Conservation (phyloP, 306 rosid species). For the Prunus campanulata region DNA sequence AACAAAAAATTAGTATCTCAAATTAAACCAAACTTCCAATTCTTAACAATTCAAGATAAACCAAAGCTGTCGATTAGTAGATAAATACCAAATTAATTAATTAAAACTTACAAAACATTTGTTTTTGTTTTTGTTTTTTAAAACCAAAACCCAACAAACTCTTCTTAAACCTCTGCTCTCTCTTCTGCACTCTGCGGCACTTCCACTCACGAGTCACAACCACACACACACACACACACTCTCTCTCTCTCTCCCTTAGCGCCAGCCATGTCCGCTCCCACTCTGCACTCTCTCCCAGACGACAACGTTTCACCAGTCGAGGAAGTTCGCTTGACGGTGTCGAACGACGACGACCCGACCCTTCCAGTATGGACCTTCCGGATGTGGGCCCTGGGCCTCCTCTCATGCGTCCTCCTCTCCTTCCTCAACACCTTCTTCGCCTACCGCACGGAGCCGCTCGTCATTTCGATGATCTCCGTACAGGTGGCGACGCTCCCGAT, state of each 20-base stretch:
- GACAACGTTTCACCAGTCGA: conserved; percentile 66
- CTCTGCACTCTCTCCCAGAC: background rate
- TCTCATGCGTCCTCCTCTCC: conserved; percentile 58
- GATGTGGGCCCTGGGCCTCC: conserved; percentile 71
- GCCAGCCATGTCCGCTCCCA: background rate
- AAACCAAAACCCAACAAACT: background rate
- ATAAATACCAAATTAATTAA: too few relatives aligned
- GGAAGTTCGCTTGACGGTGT: conserved; percentile 63
- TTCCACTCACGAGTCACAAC: too few relatives aligned
- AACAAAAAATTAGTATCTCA: too few relatives aligned
- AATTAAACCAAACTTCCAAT: too few relatives aligned
- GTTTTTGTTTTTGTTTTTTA: too few relatives aligned
- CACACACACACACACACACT: too few relatives aligned
- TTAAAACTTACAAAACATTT: too few relatives aligned
- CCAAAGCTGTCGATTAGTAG: too few relatives aligned
- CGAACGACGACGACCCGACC: conserved; percentile 56
- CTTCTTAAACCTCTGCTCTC: background rate
- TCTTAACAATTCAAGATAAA: too few relatives aligned
- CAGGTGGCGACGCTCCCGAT: conserved; percentile 66
- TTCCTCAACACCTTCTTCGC: conserved; percentile 84
- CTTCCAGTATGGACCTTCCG: conserved; percentile 87
- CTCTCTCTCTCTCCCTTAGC: background rate
- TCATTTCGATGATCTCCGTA: conserved; percentile 58
- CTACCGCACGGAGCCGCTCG: conserved; percentile 62
- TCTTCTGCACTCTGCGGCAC: background rate